phyloP scores from a whole-genome alignment of 2,329 filamentous ascomycete species.

The Talaromyces pinophilus region DNA sequence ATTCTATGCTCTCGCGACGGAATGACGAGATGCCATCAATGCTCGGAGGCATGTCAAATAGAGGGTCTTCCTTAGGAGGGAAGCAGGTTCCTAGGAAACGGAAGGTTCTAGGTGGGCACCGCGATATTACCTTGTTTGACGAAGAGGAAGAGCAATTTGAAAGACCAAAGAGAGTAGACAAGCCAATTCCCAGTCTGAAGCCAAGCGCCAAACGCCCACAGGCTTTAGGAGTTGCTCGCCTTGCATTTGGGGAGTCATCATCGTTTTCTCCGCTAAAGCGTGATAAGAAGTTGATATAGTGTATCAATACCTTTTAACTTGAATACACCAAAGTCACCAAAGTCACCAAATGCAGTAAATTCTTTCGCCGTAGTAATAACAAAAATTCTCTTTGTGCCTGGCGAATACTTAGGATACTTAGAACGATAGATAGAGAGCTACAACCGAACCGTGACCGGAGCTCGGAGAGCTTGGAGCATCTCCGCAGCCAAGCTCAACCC shows the following conservation, averaged over 20 bases:
- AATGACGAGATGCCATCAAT: conserved; percentile 31
- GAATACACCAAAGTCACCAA: not conserved
- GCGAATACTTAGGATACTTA: not conserved
- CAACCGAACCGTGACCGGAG: not conserved
- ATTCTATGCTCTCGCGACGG: conserved; percentile 20
- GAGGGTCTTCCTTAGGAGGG: conserved; percentile 26
- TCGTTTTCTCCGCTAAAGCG: conserved; percentile 73
- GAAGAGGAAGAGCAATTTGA: conserved; percentile 61
- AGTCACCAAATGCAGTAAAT: not conserved
- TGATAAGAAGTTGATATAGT: conserved; percentile 54
- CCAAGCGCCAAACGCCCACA: conserved; percentile 26
- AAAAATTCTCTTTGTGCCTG: not conserved
- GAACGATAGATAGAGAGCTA: not conserved
- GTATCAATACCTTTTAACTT: not conserved
- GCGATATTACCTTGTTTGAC: conserved; percentile 68
- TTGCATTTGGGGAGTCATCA: conserved; percentile 52
- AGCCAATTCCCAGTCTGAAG: conserved; percentile 29
- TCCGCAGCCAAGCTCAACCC: conserved; percentile 14
- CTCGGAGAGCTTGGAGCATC: not conserved
- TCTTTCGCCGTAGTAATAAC: not conserved
- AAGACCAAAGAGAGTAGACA: conserved; percentile 32
- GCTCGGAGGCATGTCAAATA: conserved; percentile 32
- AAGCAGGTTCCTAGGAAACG: conserved; percentile 66
- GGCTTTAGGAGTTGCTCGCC: conserved; percentile 23
- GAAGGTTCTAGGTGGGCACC: conserved; percentile 65